These are phyloP conservation scores for Candida lessepsii DNA, from an alignment of 805 yeast species.

Conservation along the genomic window DNA sequence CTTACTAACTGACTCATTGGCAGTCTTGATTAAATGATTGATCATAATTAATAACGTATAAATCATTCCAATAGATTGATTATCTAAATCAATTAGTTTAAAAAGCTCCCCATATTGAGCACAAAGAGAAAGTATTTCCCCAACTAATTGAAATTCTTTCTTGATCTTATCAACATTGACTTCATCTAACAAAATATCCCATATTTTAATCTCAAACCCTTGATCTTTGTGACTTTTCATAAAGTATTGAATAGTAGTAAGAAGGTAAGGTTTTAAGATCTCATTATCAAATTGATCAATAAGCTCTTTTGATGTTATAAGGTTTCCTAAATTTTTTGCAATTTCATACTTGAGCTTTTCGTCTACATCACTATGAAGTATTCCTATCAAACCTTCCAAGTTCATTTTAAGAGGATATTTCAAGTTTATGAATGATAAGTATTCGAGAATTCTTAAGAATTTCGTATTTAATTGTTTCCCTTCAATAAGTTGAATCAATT, in stretches of 20 bases:
- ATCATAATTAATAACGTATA: slow-evolving; percentile 35
- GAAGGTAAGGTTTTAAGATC: slow-evolving; percentile 13
- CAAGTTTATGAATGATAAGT: slow-evolving; percentile 14
- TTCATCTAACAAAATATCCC: slow-evolving; percentile 17
- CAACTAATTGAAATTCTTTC: slow-evolving; percentile 29
- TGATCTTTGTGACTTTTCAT: slow-evolving; percentile 21
- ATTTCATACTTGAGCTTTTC: slow-evolving; percentile 43
- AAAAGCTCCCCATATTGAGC: slow-evolving; percentile 18
- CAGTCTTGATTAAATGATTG: slow-evolving; percentile 21
- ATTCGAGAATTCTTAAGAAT: slow-evolving; percentile 10
- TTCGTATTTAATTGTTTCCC: slow-evolving; percentile 3
- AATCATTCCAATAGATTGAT: slow-evolving; percentile 17
- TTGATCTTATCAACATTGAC: slow-evolving; percentile 13
- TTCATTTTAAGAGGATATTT: slow-evolving; percentile 6
- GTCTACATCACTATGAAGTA: slow-evolving; percentile 28
- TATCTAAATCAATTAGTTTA: slow-evolving; percentile 11
- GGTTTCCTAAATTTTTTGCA: slow-evolving; percentile 53
- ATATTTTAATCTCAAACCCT: slow-evolving; percentile 23
- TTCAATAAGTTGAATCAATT: slow-evolving; percentile 9
- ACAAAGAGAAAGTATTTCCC: slow-evolving; percentile 35
- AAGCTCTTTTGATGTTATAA: slow-evolving; percentile 39
- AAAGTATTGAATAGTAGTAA: slow-evolving; percentile 23
- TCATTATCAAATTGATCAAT: slow-evolving; percentile 22
- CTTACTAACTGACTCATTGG: slow-evolving; percentile 14
- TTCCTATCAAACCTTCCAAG: slow-evolving; percentile 4